Conservation (phyloP, 345 rosid genomes). For the Cardiospermum halicacabum region DNA sequence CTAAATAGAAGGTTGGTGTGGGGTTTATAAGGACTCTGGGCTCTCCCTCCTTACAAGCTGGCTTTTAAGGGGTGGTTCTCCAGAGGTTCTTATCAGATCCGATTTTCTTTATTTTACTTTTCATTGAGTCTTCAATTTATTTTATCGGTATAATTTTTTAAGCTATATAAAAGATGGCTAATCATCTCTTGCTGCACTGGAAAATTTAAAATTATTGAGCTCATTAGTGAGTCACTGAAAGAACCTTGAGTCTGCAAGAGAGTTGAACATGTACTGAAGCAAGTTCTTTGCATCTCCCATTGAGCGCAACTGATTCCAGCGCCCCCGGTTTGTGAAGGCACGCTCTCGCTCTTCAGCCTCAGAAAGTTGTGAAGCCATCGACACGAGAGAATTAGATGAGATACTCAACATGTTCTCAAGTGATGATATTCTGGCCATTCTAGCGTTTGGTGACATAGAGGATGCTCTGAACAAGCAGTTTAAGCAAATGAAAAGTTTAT, state of each 20-base stretch:
- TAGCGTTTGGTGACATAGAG: constrained; percentile 90
- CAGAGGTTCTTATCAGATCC: no score
- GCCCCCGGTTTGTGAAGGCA: constrained; percentile 81
- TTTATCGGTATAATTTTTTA: neutral
- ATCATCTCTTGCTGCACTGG: neutral
- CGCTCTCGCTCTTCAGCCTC: constrained; percentile 99
- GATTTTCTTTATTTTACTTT: neutral
- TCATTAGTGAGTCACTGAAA: constrained; percentile 11
- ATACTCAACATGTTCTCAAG: constrained; percentile 91
- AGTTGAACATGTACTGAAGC: constrained; percentile 90
- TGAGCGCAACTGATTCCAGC: constrained; percentile 97
- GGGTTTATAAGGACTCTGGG: no score
- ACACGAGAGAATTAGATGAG: constrained; percentile 88
- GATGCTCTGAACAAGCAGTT: constrained; percentile 60
- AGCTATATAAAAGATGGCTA: neutral
- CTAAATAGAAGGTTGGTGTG: no score
- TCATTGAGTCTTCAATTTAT: no score
- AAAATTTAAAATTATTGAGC: neutral
- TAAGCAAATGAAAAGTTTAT: constrained; percentile 12
- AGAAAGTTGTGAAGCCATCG: constrained; percentile 99
- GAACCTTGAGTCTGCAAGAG: constrained; percentile 85
- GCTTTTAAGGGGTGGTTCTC: no score
- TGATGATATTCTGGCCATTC: constrained; percentile 84
- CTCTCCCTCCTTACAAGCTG: no score
- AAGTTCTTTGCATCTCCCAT: constrained; percentile 97